These are phyloP conservation scores for Eremomyces bilateralis DNA, from an alignment of 495 filamentous ascomycete genomes.

Conservation along the genomic window DNA sequence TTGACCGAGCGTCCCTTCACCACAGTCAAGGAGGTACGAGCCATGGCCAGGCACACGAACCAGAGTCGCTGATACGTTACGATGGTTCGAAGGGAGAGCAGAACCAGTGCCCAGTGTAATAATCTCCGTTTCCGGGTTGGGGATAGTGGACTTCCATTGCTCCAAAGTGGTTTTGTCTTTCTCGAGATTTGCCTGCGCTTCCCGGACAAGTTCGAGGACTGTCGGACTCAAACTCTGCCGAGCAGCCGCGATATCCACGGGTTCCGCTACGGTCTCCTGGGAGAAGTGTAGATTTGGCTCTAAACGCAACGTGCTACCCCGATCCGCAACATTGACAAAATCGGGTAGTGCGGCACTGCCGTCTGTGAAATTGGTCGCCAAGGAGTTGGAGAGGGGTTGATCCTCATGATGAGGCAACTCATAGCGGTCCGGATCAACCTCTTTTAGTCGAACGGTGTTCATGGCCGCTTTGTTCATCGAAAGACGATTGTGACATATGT, in stretches of 20 bases:
- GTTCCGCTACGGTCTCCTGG: slow-evolving; percentile 24
- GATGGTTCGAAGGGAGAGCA: slow-evolving; percentile 69
- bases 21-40: slow-evolving; percentile 72
- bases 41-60: slow-evolving; percentile 65
- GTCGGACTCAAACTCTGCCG: slow-evolving; percentile 16
- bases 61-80: slow-evolving; percentile 82
- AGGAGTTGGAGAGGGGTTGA: slow-evolving; percentile 20
- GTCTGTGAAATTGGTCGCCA: neutral
- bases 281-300: slow-evolving; percentile 39
- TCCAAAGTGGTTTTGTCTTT: slow-evolving; percentile 17
- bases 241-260: slow-evolving; percentile 28
- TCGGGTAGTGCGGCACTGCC: neutral
- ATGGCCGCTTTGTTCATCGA: neutral
- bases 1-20: slow-evolving; percentile 88
- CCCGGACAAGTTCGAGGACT: slow-evolving; percentile 27
- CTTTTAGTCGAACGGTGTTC: neutral
- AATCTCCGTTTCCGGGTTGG: slow-evolving; percentile 55
- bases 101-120: slow-evolving; percentile 81
- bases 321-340: slow-evolving; percentile 13
- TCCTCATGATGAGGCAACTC: neutral
- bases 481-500: slow-evolving; percentile 40
- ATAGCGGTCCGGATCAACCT: neutral
- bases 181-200: slow-evolving; percentile 24
- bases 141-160: slow-evolving; percentile 25
- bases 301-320: slow-evolving; percentile 37